Base-by-base conservation (phyloP, 345 rosid species). In the Atalantia buxifolia region DNA sequence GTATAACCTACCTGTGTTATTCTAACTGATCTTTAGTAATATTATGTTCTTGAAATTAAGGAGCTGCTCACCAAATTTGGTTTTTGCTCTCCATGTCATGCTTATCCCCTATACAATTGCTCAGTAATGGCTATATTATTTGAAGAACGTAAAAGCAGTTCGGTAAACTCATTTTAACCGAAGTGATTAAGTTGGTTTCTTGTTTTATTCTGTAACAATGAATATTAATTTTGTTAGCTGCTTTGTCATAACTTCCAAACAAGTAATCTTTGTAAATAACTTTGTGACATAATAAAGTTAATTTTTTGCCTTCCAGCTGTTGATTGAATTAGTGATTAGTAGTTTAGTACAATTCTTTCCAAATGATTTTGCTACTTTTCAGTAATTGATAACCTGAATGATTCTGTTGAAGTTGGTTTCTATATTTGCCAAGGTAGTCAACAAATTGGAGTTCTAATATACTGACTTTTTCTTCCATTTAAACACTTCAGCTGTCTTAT, bases 1-100 rank as follows among this genome's bases (percentile, higher is more conserved):
- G 98, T 86, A 64, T 81, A 72, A 78, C 42, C 66, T 45, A 27
- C 68, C 66, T 55, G 28, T 13, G 30, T 27, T 55, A 9, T 64
- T 55, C 28, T 77, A 33, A 71, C 28, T 72, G 48, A 69, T 62
- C 13, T 78, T 9, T 38, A 30, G 35, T 48, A 33, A 55, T 31
- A 30, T 42, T 33, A 57, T 68, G 36, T 69, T 2, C 18, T 48
- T 72, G 31, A 74, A 64, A 14, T 61, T 16, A 66, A 12, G 63
- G 62, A 76, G 1, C 40, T 55, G 30, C 77, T 76, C 36, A 55
- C 80, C 24, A 28, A 36, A 73, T 74, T 56, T 74, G 27, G 7
- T 31, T 21, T 62, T 74, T 63, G 16, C 30, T 45, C 6, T 61
- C 60, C 28, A 2, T 25, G 62, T 35, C 16, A 1, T 66, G 35